These are phyloP conservation scores for Croton laevigatus DNA, from an alignment of 441 rosid species.

Conservation along the genomic window DNA sequence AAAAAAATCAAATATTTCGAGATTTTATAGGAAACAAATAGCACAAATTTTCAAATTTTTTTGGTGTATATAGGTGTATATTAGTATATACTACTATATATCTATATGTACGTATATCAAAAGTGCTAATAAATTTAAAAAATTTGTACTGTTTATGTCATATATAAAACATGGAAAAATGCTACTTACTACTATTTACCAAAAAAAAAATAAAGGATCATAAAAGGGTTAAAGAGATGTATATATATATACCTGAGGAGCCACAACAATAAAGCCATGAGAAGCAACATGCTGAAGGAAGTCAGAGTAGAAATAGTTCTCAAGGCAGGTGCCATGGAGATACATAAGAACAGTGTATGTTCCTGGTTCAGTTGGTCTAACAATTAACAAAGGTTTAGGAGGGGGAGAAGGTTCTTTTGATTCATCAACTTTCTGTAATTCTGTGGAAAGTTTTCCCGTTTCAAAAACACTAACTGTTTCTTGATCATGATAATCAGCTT, in stretches of 20 bases:
- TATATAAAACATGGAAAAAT: no score
- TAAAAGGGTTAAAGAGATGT: no score
- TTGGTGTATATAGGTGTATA: no score
- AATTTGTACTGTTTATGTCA: no score
- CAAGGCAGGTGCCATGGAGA: conserved; percentile 43
- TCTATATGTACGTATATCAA: no score
- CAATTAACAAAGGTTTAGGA: conserved; percentile 39
- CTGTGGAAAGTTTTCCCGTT: conserved; percentile 8
- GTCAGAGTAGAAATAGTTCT: conserved; percentile 40
- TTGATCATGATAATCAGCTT: background rate
- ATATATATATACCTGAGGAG: conserved; percentile 49
- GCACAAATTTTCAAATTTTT: no score
- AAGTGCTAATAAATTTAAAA: no score
- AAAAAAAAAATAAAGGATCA: no score
- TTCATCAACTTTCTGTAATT: background rate
- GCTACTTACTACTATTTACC: no score
- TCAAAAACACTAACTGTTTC: conserved; percentile 11
- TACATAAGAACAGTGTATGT: conserved; percentile 48
- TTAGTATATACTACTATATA: no score
- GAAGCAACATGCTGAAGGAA: conserved; percentile 45
- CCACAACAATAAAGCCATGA: conserved; percentile 56
- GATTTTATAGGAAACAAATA: no score
- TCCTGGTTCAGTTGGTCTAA: conserved; percentile 33
- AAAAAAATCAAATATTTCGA: no score
- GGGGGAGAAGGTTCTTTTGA: conserved; percentile 22